Percentiles rank a stretch among this genome's conserved stretches.
These are phyloP conservation scores for Musa beccarii DNA, from an alignment of 176 grass and related monocot genomes.

Conservation along the genomic window DNA sequence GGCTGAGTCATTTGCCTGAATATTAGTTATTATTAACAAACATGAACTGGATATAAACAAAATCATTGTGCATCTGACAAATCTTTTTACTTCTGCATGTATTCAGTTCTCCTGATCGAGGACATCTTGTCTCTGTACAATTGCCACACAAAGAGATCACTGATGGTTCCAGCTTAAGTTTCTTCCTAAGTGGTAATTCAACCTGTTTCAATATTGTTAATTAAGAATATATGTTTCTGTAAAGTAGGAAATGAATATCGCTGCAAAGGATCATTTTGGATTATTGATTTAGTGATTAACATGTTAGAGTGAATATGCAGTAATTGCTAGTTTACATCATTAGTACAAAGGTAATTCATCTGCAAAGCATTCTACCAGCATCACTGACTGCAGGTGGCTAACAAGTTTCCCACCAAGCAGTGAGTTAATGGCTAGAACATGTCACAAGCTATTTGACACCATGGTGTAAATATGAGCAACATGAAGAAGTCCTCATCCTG, in stretches of 20 bases:
- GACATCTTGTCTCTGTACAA: too few species aligned
- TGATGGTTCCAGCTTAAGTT: conserved; percentile 69
- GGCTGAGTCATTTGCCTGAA: too few species aligned
- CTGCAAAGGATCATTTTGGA: background rate
- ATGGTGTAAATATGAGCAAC: background rate
- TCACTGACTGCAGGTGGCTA: conserved; percentile 66
- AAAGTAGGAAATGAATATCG: too few species aligned
- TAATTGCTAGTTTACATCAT: background rate
- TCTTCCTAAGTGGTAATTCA: conserved; percentile 37
- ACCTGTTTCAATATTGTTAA: background rate
- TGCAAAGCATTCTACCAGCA: conserved; percentile 49
- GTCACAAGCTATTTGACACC: too few species aligned
- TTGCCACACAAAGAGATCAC: conserved; percentile 35
- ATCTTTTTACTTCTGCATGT: too few species aligned
- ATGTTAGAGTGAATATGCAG: background rate
- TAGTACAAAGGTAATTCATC: background rate
- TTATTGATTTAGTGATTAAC: background rate
- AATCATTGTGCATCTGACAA: too few species aligned
- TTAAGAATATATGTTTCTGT: too few species aligned
- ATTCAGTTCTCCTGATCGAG: too few species aligned
- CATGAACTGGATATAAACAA: too few species aligned
- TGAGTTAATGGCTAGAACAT: background rate
- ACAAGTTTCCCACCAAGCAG: conserved; percentile 31
- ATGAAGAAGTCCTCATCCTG: background rate
- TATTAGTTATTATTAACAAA: too few species aligned